Conservation (phyloP, 2,329 filamentous ascomycete genomes). For the Fusarium torulosum region DNA sequence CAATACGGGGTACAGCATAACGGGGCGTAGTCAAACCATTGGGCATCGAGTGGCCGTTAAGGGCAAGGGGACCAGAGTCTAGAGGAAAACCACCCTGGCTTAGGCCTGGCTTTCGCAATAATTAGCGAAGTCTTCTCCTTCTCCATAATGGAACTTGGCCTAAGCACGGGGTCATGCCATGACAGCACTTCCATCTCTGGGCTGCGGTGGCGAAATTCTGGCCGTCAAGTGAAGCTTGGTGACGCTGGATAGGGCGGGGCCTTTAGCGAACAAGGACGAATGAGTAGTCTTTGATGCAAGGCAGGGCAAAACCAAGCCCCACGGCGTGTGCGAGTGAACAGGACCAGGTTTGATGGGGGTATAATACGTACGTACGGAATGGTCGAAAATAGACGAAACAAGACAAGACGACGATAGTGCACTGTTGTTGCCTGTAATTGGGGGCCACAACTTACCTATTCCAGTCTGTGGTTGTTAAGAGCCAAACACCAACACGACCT, state of each 20-base stretch:
- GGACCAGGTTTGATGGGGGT: constrained; percentile 15
- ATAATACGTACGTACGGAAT: constrained; percentile 2
- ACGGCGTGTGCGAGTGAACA: constrained; percentile 39
- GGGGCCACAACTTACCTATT: constrained; percentile 33
- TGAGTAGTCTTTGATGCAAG: constrained; percentile 26
- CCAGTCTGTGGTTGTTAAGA: constrained; percentile 6
- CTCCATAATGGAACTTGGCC: constrained; percentile 12
- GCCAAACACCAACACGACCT: constrained; percentile 15
- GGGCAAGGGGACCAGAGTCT: constrained; percentile 36
- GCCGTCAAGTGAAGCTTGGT: constrained; percentile 37
- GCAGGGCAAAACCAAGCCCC: constrained; percentile 44
- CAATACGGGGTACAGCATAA: constrained; percentile 35
- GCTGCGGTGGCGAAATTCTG: constrained; percentile 35
- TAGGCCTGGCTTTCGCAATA: constrained; percentile 1
- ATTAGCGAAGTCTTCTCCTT: constrained; percentile 13
- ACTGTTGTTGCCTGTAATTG: constrained; percentile 37
- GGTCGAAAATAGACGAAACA: constrained; percentile 35
- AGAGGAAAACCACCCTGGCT: constrained; percentile 27
- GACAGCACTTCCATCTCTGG: constrained; percentile 25
- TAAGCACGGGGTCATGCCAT: constrained; percentile 25
- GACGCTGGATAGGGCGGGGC: constrained; percentile 42
- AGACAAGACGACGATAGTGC: constrained; percentile 11
- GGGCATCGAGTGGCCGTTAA: constrained; percentile 42
- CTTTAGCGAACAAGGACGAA: constrained; percentile 28
- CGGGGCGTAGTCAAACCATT: constrained; percentile 44